These are phyloP conservation scores for Phytophthora foliorum DNA, from an alignment of 352 stramenopile species.

Conservation along the genomic window DNA sequence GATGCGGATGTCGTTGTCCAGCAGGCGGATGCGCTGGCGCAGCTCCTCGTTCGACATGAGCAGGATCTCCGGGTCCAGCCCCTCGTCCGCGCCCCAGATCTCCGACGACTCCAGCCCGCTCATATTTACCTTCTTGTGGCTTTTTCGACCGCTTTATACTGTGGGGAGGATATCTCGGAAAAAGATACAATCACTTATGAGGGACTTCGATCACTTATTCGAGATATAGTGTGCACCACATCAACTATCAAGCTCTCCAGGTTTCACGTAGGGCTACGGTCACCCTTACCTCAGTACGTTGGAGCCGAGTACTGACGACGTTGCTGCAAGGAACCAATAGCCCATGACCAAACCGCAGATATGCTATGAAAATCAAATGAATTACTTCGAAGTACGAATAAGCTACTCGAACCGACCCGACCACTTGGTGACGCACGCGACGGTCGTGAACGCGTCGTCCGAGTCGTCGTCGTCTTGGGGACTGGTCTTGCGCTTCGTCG, in stretches of 20 bases:
- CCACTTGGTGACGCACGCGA: constrained; percentile 76
- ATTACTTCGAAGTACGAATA: too few relatives aligned
- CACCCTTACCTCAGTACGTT: too few relatives aligned
- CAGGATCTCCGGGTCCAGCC: constrained; percentile 91
- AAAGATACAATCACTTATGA: constrained; percentile 6
- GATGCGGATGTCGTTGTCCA: constrained; percentile 98
- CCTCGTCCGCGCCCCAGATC: constrained; percentile 71
- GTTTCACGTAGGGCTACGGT: too few relatives aligned
- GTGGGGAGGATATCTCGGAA: too few relatives aligned
- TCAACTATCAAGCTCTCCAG: too few relatives aligned
- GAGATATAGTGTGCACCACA: too few relatives aligned
- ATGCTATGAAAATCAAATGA: too few relatives aligned
- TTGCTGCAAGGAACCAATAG: too few relatives aligned
- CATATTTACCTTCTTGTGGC: constrained; percentile 48
- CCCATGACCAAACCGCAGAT: too few relatives aligned
- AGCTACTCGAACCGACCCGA: constrained; percentile 75
- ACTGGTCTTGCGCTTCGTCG: constrained; percentile 13
- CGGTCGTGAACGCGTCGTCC: constrained; percentile 39
- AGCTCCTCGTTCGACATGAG: constrained; percentile 97
- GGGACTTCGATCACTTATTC: too few relatives aligned
- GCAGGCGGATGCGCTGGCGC: constrained; percentile 94
- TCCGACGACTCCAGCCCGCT: constrained; percentile 71
- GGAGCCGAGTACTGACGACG: too few relatives aligned
- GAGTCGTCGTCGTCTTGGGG: constrained; percentile 15
- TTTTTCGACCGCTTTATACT: too few relatives aligned